phyloP scores from a whole-genome alignment of 257 asterid species.

The Capsicum pubescens region DNA sequence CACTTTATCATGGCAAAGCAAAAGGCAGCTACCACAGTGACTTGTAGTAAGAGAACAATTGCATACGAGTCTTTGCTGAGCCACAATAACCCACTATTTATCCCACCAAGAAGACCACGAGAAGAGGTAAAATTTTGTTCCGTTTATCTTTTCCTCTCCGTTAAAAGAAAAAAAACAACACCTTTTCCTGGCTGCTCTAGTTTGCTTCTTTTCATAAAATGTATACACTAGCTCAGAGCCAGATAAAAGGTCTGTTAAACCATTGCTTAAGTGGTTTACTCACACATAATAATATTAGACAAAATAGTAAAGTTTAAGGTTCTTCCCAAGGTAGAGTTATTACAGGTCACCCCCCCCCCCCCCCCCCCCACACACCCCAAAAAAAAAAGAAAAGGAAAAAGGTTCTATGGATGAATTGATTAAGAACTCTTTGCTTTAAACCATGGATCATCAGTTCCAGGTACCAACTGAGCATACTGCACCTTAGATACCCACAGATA shows the following conservation, averaged over 20 bases:
- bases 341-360: neutral
- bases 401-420: neutral
- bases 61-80: neutral
- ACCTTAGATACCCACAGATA: neutral
- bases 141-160: neutral
- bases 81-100: constrained; percentile 13
- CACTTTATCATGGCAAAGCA: neutral
- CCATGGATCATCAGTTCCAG: neutral
- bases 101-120: neutral
- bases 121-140: neutral
- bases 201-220: neutral
- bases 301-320: neutral
- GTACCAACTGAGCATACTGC: neutral
- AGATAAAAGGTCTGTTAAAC: neutral
- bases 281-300: neutral
- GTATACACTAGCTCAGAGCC: constrained; percentile 1
- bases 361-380: no score
- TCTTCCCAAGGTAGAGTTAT: neutral
- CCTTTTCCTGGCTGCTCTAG: neutral
- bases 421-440: neutral
- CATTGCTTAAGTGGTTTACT: neutral
- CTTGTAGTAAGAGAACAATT: constrained; percentile 1
- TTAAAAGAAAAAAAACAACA: neutral
- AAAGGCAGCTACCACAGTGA: neutral
- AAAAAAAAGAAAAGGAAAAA: neutral